These are phyloP conservation scores for Kregervanrija delftensis DNA, from an alignment of 805 yeast genomes.

Conservation along the genomic window DNA sequence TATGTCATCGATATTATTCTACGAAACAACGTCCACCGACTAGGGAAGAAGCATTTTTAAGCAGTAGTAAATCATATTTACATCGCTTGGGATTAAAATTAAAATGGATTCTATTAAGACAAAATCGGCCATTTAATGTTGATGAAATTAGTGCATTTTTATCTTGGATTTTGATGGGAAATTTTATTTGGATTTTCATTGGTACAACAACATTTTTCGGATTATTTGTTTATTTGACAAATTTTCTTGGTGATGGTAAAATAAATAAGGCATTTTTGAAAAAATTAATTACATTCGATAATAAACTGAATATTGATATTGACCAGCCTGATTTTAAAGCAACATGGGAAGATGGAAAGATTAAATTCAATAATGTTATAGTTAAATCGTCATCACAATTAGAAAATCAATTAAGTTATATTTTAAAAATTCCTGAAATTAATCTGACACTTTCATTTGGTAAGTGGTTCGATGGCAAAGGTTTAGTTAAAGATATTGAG, in stretches of 20 bases:
- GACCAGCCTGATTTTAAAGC: conserved; percentile 32
- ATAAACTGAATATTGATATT: conserved; percentile 22
- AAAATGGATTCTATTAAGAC: conserved; percentile 44
- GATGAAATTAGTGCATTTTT: conserved; percentile 50
- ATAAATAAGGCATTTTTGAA: conserved; percentile 20
- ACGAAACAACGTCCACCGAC: no score
- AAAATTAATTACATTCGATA: conserved; percentile 28
- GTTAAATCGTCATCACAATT: conserved; percentile 14
- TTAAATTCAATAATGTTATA: conserved; percentile 37
- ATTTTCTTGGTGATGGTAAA: conserved; percentile 26
- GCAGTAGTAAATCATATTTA: not conserved
- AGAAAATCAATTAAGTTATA: conserved; percentile 18
- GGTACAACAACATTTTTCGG: conserved; percentile 55
- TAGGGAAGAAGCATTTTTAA: no score
- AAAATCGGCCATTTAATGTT: conserved; percentile 39
- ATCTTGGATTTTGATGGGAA: conserved; percentile 54
- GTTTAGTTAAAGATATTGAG: conserved; percentile 42
- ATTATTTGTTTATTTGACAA: conserved; percentile 36
- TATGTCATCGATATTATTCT: no score
- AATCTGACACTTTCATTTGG: conserved; percentile 41
- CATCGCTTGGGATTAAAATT: conserved; percentile 2
- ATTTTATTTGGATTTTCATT: conserved; percentile 44
- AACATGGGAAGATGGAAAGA: conserved; percentile 42
- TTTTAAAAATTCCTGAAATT: conserved; percentile 35
- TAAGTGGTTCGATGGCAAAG: conserved; percentile 52